Conservation (phyloP, 306 rosid genomes). For the Vachellia pachyceras region DNA sequence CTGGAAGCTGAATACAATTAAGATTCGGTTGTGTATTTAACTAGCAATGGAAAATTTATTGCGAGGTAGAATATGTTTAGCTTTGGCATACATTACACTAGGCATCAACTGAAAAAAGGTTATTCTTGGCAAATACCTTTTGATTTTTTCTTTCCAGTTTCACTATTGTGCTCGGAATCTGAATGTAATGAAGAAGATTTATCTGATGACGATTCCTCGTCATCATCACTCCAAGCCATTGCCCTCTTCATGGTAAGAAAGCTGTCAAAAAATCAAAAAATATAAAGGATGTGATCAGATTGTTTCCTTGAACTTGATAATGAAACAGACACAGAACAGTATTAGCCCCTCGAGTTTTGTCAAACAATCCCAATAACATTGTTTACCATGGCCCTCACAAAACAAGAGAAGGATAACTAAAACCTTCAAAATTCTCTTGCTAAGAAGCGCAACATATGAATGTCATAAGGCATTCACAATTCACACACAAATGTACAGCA, state of each 20-base stretch:
- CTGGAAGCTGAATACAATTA: constrained; percentile 7
- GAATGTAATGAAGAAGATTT: constrained; percentile 61
- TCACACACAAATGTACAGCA: background rate
- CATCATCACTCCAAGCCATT: constrained; percentile 76
- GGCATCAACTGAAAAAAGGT: constrained; percentile 15
- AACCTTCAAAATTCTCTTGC: background rate
- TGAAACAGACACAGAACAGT: constrained; percentile 8
- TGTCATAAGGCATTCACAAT: background rate
- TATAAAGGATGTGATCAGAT: constrained; percentile 22
- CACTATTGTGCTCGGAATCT: constrained; percentile 53
- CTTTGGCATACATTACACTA: constrained; percentile 20
- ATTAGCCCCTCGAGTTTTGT: background rate
- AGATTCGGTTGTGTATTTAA: background rate
- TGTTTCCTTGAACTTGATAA: background rate
- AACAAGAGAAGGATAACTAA: background rate
- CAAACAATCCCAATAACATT: background rate
- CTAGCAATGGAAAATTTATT: background rate
- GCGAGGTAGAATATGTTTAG: background rate
- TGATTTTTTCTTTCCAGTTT: constrained; percentile 48
- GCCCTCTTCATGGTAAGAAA: constrained; percentile 72
- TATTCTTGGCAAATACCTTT: constrained; percentile 41
- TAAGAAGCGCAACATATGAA: background rate
- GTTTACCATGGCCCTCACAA: background rate
- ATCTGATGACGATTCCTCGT: constrained; percentile 55
- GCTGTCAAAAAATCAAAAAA: constrained; percentile 26